These are phyloP conservation scores for Claviceps monticola DNA, from an alignment of 2,329 filamentous ascomycete species.

Conservation along the genomic window DNA sequence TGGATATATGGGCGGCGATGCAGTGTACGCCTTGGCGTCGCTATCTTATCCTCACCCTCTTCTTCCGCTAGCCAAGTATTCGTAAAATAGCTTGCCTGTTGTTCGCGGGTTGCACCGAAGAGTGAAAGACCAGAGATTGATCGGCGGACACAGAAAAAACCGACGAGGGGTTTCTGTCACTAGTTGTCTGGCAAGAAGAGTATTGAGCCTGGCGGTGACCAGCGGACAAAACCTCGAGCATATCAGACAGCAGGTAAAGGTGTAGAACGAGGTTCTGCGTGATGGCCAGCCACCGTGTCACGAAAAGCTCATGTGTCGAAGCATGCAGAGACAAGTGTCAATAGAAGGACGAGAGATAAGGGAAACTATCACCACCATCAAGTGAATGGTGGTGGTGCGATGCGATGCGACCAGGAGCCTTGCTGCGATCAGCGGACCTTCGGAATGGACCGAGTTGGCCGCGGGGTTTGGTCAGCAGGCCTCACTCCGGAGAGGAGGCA, in stretches of 20 bases:
- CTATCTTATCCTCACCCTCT: neutral
- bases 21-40: neutral
- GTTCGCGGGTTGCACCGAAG: neutral
- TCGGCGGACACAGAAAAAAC: neutral
- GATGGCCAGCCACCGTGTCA: constrained; percentile 3
- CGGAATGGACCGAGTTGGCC: constrained; percentile 1
- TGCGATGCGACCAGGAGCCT: constrained; percentile 1
- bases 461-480: constrained; percentile 8
- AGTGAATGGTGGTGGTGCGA: neutral
- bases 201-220: neutral
- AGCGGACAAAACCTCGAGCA: neutral
- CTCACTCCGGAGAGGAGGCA: neutral
- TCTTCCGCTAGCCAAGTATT: neutral
- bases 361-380: neutral
- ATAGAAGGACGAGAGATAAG: neutral
- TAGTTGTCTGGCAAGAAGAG: neutral
- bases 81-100: neutral
- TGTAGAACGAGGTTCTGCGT: neutral
- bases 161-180: neutral
- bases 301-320: constrained; percentile 4
- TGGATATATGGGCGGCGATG: neutral
- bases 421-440: constrained; percentile 8
- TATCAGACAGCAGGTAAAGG: neutral
- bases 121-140: neutral
- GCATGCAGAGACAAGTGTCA: neutral